Evolutionary conservation across 176 grass and related monocot species (phyloP).

Genomic region (Oryza officinalis): DNA sequence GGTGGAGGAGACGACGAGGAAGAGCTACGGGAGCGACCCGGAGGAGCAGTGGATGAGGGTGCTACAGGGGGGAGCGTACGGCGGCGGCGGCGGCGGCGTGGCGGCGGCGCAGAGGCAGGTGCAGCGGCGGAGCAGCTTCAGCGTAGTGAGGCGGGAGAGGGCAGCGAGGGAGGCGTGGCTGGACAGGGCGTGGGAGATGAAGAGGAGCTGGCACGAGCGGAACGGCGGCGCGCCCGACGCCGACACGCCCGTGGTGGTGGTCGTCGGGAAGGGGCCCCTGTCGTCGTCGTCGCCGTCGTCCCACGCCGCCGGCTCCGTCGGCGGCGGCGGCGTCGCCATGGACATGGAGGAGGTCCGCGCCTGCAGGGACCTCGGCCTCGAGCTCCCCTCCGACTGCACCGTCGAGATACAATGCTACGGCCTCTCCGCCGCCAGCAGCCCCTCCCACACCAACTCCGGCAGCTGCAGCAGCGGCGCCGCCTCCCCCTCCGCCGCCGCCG

Average conservation of each 20-base stretch:
- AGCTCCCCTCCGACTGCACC: constrained; percentile 59
- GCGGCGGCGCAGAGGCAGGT: not conserved
- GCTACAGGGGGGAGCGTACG: not conserved
- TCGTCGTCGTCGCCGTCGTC: not conserved
- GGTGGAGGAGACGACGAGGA: constrained; percentile 26
- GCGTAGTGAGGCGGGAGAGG: constrained; percentile 37
- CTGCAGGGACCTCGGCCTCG: constrained; percentile 71
- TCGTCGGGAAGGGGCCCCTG: constrained; percentile 9
- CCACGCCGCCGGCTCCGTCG: not conserved
- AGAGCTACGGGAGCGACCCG: not conserved
- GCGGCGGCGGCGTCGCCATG: constrained; percentile 53
- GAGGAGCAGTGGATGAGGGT: constrained; percentile 42
- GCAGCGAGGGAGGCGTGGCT: constrained; percentile 63
- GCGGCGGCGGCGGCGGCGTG: not conserved
- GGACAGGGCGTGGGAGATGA: constrained; percentile 63
- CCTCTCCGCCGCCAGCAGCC: constrained; percentile 41
- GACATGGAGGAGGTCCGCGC: constrained; percentile 79
- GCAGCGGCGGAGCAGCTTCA: constrained; percentile 51
- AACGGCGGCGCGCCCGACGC: constrained; percentile 42
- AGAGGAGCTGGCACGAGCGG: constrained; percentile 54
- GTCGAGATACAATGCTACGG: constrained; percentile 58
- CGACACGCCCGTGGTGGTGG: constrained; percentile 41
- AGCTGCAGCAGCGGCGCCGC: constrained; percentile 20
- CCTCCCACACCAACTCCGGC: constrained; percentile 31
- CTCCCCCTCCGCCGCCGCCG: constrained; percentile 2